Conservation (phyloP, 768 basidiomycete species). For the Tricholoma bakamatsutake region DNA sequence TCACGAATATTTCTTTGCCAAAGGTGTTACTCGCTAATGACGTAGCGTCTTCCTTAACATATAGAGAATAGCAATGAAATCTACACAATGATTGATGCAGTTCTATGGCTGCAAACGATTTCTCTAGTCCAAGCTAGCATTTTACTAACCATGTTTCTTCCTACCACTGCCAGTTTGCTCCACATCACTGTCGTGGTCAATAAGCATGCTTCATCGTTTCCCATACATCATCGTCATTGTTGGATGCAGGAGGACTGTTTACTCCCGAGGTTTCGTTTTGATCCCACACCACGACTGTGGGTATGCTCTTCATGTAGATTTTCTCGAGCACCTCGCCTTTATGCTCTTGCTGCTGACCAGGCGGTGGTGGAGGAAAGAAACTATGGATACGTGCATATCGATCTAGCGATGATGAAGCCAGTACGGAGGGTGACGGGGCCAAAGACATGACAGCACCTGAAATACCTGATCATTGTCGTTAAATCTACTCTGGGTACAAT, state of each 20-base stretch:
- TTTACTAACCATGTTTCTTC: conserved; percentile 4
- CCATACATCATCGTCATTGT: conserved; percentile 58
- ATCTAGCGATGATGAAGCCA: conserved; percentile 64
- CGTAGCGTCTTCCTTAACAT: too few species aligned
- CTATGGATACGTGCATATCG: conserved; percentile 69
- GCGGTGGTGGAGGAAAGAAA: conserved; percentile 41
- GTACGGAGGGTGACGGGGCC: conserved; percentile 43
- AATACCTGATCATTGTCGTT: conserved; percentile 39
- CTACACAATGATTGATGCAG: too few species aligned
- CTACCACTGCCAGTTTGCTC: conserved; percentile 10
- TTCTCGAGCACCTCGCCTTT: conserved; percentile 62
- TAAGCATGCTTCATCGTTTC: conserved; percentile 47
- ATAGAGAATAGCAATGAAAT: too few species aligned
- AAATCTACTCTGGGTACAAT: neutral
- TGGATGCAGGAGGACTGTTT: conserved; percentile 7
- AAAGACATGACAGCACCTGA: conserved; percentile 66
- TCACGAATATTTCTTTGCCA: too few species aligned
- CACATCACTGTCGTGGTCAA: conserved; percentile 33
- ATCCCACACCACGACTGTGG: conserved; percentile 65
- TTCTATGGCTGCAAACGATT: too few species aligned
- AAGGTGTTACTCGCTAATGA: too few species aligned
- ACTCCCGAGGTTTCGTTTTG: conserved; percentile 14
- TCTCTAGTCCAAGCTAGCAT: too few species aligned
- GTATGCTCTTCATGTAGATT: conserved; percentile 53
- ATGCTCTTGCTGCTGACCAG: conserved; percentile 44